Evolutionary conservation across 257 asterid species (phyloP), one percentile per base, ranked within the genome.

Genomic region (Penstemon barbatus): DNA sequence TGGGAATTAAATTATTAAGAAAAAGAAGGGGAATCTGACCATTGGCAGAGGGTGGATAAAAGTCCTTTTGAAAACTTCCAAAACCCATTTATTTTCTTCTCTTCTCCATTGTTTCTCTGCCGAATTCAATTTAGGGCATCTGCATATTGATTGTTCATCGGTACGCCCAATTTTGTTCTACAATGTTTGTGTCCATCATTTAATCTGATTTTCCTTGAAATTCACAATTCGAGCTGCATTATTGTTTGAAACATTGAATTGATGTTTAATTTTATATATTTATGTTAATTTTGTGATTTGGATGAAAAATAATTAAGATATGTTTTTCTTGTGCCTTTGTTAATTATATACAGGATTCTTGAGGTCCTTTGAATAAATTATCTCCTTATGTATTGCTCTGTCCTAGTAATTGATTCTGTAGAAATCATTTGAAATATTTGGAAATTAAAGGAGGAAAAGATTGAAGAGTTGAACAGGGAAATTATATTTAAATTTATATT

Each of bases 41-140:
- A 65, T 72, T 68, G 66, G 66, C 42, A 7, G 7, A 7, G 74
- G 75, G 74, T 46, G 75, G 71, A 66, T 51, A 70, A 70, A 49
- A 48, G 8, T 70, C 75, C 66, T 57, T 70, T 69, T 62, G 61
- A 54, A 50, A 69, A 63, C 66, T 64, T 53, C 70, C 55, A 37
- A 44, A 66, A 46, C 68, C 75, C 74, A 40, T 59, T 61, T 10
- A 1, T 48, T 36, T 38, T 38, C 18, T 58, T 49, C 43, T 37
- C 63, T 48, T 68, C 55, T 44, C 61, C 37, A n/a, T 65, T 57
- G 67, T 70, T 49, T 5, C 64, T 57, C 63, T 55, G 61, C 68
- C 54, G 40, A 25, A 25, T 25, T 25, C 33, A 63, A 52, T 68
- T 71, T n/a, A 10, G 64, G 74, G 74, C 66, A 66, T 57, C 74